A percentile compares a stretch with the other conserved stretches of the same genome.
These are phyloP conservation scores for Lachancea waltii DNA, from an alignment of 805 yeast genomes.

Conservation along the genomic window DNA sequence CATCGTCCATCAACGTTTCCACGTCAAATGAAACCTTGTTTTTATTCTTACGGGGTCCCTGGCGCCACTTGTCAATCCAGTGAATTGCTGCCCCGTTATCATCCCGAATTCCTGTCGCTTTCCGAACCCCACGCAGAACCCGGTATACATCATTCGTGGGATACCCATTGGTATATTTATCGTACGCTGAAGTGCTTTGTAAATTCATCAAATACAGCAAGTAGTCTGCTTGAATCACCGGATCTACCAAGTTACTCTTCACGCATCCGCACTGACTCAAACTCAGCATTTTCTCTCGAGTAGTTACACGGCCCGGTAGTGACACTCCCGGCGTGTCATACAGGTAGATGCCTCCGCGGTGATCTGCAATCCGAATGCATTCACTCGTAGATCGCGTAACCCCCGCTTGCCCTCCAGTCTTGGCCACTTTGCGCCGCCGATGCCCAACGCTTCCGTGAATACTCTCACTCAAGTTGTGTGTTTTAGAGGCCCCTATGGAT, in stretches of 20 bases:
- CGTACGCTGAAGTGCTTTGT: slow-evolving; percentile 33
- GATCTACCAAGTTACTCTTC: slow-evolving; percentile 63
- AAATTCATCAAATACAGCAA: slow-evolving; percentile 66
- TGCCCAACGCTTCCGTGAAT: slow-evolving; percentile 11
- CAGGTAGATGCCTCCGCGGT: slow-evolving; percentile 57
- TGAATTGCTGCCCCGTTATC: slow-evolving; percentile 56
- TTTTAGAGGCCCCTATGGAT: slow-evolving; percentile 28
- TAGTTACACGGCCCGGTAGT: slow-evolving; percentile 59
- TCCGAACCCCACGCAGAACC: slow-evolving; percentile 44
- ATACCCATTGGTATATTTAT: slow-evolving; percentile 19
- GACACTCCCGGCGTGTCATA: slow-evolving; percentile 94
- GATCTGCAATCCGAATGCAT: slow-evolving; percentile 51
- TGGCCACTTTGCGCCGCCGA: slow-evolving; percentile 58
- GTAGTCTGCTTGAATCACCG: slow-evolving; percentile 81
- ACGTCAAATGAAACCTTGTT: slow-evolving; percentile 9
- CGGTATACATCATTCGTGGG: slow-evolving; percentile 71
- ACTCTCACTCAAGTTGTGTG: slow-evolving; percentile 15
- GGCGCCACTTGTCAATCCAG: slow-evolving; percentile 55
- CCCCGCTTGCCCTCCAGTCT: slow-evolving; percentile 85
- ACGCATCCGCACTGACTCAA: slow-evolving; percentile 73
- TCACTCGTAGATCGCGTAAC: slow-evolving; percentile 78
- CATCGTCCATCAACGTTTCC: slow-evolving; percentile 10
- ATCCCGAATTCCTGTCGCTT: slow-evolving; percentile 37
- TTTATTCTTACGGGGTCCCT: slow-evolving; percentile 37
- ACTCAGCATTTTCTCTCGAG: slow-evolving; percentile 64